Percentiles rank a stretch among this genome's conserved stretches.
phyloP scores from a whole-genome alignment of 2,329 filamentous ascomycete species.

The Graphilbum sp. region DNA sequence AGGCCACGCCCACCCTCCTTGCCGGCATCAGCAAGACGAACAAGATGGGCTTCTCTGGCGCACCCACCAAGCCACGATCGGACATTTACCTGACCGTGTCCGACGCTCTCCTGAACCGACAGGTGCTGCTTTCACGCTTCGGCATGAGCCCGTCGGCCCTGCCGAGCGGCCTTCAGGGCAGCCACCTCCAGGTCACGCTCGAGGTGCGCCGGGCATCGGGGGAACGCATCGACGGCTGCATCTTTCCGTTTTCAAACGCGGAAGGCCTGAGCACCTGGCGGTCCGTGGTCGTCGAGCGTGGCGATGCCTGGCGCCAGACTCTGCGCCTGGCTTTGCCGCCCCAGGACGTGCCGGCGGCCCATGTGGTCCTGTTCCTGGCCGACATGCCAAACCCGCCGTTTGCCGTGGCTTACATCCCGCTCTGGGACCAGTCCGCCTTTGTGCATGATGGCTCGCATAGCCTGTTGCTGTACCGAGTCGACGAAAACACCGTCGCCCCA shows the following conservation, averaged over 20 bases:
- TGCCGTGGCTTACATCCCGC: constrained; percentile 77
- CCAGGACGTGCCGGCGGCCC: constrained; percentile 63
- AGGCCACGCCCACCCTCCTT: constrained; percentile 72
- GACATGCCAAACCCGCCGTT: constrained; percentile 81
- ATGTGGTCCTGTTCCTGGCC: constrained; percentile 78
- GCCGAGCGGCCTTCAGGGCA: constrained; percentile 42
- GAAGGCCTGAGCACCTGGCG: constrained; percentile 72
- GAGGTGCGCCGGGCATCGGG: constrained; percentile 71
- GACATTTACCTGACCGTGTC: constrained; percentile 89
- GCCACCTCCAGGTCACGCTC: constrained; percentile 72
- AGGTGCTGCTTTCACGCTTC: constrained; percentile 51
- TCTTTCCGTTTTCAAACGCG: constrained; percentile 72
- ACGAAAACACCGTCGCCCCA: constrained; percentile 67
- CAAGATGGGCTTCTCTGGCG: constrained; percentile 88
- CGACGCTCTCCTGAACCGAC: constrained; percentile 61
- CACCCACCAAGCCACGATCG: constrained; percentile 71
- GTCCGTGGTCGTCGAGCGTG: constrained; percentile 63
- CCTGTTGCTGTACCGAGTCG: constrained; percentile 74
- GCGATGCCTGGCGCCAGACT: constrained; percentile 76
- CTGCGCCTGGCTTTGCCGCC: constrained; percentile 65
- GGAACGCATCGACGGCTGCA: constrained; percentile 73
- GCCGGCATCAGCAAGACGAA: constrained; percentile 65
- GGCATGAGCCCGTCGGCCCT: constrained; percentile 61
- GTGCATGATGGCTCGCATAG: constrained; percentile 70
- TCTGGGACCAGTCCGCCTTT: constrained; percentile 88